Percentiles rank a stretch among this genome's conserved stretches.
These are phyloP conservation scores for Coriaria nepalensis DNA, from an alignment of 306 rosid genomes.

Conservation along the genomic window DNA sequence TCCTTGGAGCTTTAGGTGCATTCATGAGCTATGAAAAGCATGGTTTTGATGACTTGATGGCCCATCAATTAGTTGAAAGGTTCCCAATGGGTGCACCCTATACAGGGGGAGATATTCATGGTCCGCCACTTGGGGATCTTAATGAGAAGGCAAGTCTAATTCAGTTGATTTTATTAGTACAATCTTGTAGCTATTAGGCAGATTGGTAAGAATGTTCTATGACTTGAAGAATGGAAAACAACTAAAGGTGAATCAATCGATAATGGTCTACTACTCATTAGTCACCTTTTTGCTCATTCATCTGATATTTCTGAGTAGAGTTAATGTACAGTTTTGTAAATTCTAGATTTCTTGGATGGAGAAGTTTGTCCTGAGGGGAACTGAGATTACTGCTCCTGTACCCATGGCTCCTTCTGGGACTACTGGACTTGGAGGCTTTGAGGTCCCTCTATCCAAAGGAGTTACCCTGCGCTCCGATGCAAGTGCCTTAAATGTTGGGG, in stretches of 20 bases:
- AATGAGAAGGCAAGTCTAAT: constrained; percentile 77
- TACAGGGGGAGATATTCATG: constrained; percentile 90
- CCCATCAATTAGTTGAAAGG: constrained; percentile 93
- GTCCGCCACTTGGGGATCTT: constrained; percentile 93
- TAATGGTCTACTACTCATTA: no score
- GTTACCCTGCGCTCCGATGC: constrained; percentile 83
- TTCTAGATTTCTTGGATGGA: constrained; percentile 99
- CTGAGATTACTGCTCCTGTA: constrained; percentile 96
- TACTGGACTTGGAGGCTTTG: constrained; percentile 99
- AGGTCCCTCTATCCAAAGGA: constrained; percentile 87
- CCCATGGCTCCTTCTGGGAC: constrained; percentile 89
- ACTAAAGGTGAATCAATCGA: no score
- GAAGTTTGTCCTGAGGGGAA: constrained; percentile 79
- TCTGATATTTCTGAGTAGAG: no score
- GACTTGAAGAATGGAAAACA: constrained; percentile 1
- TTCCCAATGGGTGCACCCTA: constrained; percentile 97
- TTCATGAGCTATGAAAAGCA: constrained; percentile 98
- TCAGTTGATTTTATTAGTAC: constrained; percentile 7
- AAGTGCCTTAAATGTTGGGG: constrained; percentile 89
- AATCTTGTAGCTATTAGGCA: no score
- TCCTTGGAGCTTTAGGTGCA: constrained; percentile 90
- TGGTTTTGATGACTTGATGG: constrained; percentile 95
- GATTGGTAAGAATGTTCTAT: neutral
- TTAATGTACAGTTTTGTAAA: no score
- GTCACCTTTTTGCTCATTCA: no score